Conservation (phyloP, 495 filamentous ascomycete species). For the Pseudomonodictys pantanalensis region DNA sequence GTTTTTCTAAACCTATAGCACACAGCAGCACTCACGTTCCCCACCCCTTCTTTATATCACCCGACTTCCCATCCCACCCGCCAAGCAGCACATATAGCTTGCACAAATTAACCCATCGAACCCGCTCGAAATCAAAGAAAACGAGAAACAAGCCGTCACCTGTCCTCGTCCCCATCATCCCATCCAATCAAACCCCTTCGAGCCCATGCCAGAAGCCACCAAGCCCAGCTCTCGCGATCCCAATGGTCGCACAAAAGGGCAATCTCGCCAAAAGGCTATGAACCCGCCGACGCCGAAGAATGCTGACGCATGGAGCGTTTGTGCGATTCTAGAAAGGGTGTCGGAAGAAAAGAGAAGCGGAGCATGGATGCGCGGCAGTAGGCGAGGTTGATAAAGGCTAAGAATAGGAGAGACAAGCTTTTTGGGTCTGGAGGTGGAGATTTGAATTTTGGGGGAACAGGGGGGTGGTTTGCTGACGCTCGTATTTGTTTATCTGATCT, state of each 20-base stretch:
- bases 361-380: neutral
- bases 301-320: neutral
- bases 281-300: neutral
- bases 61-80: neutral
- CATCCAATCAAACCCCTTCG: neutral
- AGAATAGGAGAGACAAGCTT: slow-evolving; percentile 17
- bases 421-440: too few relatives aligned
- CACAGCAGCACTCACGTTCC: neutral
- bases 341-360: neutral
- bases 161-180: neutral
- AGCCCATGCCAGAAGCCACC: neutral
- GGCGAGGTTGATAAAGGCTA: neutral
- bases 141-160: neutral
- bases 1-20: neutral
- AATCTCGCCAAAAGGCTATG: neutral
- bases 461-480: too few relatives aligned
- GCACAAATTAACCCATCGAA: neutral
- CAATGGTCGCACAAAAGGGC: neutral
- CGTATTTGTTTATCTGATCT: too few relatives aligned
- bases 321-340: neutral
- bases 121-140: neutral
- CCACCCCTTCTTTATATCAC: neutral
- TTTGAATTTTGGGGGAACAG: too few relatives aligned
- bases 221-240: neutral
- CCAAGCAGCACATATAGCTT: neutral